These are phyloP conservation scores for Xanthoconium stramineum DNA, from an alignment of 768 basidiomycete genomes.

Conservation along the genomic window DNA sequence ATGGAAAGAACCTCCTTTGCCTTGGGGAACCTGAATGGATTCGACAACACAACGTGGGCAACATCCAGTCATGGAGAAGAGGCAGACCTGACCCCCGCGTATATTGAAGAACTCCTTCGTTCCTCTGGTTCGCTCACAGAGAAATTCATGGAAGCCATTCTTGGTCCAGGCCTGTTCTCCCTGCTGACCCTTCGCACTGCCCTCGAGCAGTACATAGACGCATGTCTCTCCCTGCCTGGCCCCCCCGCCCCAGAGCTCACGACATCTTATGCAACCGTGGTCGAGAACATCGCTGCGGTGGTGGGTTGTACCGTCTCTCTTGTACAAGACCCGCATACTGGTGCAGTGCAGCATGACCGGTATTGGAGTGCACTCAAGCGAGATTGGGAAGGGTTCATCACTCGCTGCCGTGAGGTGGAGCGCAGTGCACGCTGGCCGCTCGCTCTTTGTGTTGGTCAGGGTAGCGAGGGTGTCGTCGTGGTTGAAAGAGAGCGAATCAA, in stretches of 20 bases:
- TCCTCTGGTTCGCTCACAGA: slow-evolving; percentile 68
- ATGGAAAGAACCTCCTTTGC: slow-evolving; percentile 56
- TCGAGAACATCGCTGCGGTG: slow-evolving; percentile 74
- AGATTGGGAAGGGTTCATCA: slow-evolving; percentile 96
- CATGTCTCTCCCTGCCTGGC: slow-evolving; percentile 64
- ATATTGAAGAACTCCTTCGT: slow-evolving; percentile 81
- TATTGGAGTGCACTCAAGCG: slow-evolving; percentile 84
- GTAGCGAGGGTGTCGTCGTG: slow-evolving; percentile 49
- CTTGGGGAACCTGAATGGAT: slow-evolving; percentile 33
- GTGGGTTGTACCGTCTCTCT: slow-evolving; percentile 85
- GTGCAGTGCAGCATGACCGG: slow-evolving; percentile 70
- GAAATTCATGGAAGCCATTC: slow-evolving; percentile 77
- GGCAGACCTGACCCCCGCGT: slow-evolving; percentile 76
- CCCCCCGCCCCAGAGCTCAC: slow-evolving; percentile 54
- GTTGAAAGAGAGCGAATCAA: slow-evolving; percentile 79
- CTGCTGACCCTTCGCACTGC: slow-evolving; percentile 76
- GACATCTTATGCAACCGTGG: slow-evolving; percentile 60
- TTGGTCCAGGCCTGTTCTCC: slow-evolving; percentile 89
- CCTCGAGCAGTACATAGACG: slow-evolving; percentile 76
- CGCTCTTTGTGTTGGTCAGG: slow-evolving; percentile 48
- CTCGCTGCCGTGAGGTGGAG: slow-evolving; percentile 88
- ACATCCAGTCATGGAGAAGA: slow-evolving; percentile 62
- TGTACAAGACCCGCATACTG: slow-evolving; percentile 71
- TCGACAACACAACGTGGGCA: slow-evolving; percentile 44
- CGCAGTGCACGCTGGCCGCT: slow-evolving; percentile 81